A percentile compares a stretch with the other conserved stretches of the same genome.
Evolutionary conservation across 371 early-diverging fungal genomes (phyloP).

Genomic region (Mucor lusitanicus): DNA sequence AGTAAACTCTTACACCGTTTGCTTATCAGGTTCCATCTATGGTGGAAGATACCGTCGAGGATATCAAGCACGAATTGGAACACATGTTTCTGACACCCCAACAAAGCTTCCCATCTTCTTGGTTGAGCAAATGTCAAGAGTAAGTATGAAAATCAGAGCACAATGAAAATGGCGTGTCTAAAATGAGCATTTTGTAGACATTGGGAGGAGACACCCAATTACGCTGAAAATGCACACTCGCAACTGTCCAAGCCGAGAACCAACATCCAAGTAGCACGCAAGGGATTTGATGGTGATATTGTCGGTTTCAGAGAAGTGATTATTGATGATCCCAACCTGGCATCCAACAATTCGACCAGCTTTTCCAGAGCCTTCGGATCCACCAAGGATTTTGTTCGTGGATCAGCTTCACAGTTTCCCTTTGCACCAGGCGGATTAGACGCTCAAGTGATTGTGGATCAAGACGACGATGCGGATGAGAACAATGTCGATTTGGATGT

Average conservation of each 20-base stretch:
- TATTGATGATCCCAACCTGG: constrained; percentile 44
- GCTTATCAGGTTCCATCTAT: background rate
- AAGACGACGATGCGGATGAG: constrained; percentile 16
- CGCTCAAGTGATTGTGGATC: constrained; percentile 33
- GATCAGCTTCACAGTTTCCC: constrained; percentile 71
- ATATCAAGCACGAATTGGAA: constrained; percentile 47
- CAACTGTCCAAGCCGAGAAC: constrained; percentile 53
- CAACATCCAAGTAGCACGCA: constrained; percentile 43
- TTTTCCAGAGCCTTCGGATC: constrained; percentile 68
- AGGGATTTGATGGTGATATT: constrained; percentile 56
- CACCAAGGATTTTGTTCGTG: constrained; percentile 71
- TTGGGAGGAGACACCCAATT: constrained; percentile 57
- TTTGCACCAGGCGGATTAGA: constrained; percentile 82
- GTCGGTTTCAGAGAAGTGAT: constrained; percentile 50
- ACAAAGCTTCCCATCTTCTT: constrained; percentile 44
- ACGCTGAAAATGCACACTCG: constrained; percentile 36
- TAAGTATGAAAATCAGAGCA: constrained; percentile 10
- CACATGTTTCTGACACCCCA: constrained; percentile 49
- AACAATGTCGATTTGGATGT: constrained; percentile 41
- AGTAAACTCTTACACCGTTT: too few species aligned
- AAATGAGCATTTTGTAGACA: constrained; percentile 27
- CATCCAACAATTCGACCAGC: constrained; percentile 76
- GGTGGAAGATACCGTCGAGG: constrained; percentile 13
- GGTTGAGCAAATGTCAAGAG: constrained; percentile 60
- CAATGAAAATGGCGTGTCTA: background rate